phyloP scores from a whole-genome alignment of 148 eudicot genomes.

The Fallopia convolvulus region DNA sequence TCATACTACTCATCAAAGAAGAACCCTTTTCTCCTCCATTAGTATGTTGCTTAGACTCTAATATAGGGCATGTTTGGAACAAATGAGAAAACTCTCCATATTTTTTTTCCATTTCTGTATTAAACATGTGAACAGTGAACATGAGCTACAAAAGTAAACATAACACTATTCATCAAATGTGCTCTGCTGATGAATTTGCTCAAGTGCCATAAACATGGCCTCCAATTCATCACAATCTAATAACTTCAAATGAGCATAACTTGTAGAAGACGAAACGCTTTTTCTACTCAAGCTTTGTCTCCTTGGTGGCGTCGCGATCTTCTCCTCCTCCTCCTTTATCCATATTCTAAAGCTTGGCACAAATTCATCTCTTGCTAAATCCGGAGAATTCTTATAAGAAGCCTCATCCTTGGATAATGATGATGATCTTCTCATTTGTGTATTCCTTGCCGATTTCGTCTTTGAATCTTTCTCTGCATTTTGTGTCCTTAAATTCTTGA shows the following conservation, averaged over 20 bases:
- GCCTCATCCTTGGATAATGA: neutral
- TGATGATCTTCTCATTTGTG: neutral
- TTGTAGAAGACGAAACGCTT: neutral
- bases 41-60: neutral
- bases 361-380: neutral
- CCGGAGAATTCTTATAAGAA: too few relatives aligned
- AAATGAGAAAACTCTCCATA: too few relatives aligned
- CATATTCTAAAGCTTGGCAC: neutral
- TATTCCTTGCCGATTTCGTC: neutral
- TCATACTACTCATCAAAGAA: constrained; percentile 2
- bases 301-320: neutral
- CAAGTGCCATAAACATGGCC: too few relatives aligned
- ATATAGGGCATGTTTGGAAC: too few relatives aligned
- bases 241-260: neutral
- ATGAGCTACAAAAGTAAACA: too few relatives aligned
- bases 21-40: neutral
- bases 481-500: neutral
- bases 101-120: too few relatives aligned
- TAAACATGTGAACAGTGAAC: too few relatives aligned
- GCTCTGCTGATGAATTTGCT: too few relatives aligned
- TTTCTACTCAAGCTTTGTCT: neutral
- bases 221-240: too few relatives aligned
- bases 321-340: neutral
- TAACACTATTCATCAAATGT: too few relatives aligned
- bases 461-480: neutral